Base-by-base conservation (phyloP, 768 basidiomycete species). In the Serendipita sp. region DNA sequence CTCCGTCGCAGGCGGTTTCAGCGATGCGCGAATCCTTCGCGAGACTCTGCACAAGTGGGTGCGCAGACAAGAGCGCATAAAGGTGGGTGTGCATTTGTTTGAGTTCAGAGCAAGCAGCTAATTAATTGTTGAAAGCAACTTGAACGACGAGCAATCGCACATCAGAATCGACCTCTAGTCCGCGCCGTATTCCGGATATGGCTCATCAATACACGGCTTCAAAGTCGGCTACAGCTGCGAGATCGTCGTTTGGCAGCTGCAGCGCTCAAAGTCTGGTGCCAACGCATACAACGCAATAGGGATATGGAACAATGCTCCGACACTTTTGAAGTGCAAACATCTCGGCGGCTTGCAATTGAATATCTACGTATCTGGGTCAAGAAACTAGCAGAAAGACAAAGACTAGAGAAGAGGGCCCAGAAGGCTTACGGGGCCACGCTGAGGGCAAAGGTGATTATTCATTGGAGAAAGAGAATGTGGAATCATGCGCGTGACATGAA, bases 401-500 rank as follows among this genome's bases (percentile, higher is more conserved):
- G 28, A 8, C 34, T 60, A n/a, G 56, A 60, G n/a, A 32, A 2
- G n/a, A 32, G 56, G 28, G 56, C 56, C 28, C 56, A 37, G 18
- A 28, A 35, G 3, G 18, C 18, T 11, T 60, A 34, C 35, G 56
- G 2, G 34, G 18, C 56, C 8, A 60, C 56, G 10, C 30, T n/a
- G 34, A 60, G 32, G 28, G 56, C 56, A 28, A 60, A 72, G 63
- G 70, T 73, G 64, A 74, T 86, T 13, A 70, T 80, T 3, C 69
- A 66, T 16, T 89, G 88, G 88, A 79, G 84, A 18, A 69, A 81
- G 18, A 74, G 75, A 45, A 73, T 86, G 62, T 79, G 83, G 16
- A 72, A 75, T 15, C 78, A 79, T 64, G 67, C 82, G 45, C 80
- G 80, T 67, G 68, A 78, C 68, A 71, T 76, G 45, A 82, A 80